phyloP scores from a whole-genome alignment of 2,329 filamentous ascomycete genomes.

The Neocatenulostroma microsporum region DNA sequence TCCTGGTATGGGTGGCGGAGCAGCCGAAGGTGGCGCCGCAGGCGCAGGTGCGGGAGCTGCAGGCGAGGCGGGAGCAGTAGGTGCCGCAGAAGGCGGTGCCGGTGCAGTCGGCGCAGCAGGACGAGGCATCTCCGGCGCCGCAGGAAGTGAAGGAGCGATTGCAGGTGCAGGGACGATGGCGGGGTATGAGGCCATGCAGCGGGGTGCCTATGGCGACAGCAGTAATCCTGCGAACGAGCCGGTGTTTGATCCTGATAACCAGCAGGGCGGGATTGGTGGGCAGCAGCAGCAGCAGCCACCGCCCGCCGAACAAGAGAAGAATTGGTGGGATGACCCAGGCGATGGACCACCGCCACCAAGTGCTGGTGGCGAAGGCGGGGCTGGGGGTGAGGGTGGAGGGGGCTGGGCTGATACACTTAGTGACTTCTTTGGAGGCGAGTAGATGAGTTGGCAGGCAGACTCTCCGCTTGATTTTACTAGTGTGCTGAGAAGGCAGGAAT shows the following conservation, averaged over 20 bases:
- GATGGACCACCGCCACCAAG: conserved; percentile 24
- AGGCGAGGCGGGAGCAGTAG: conserved; percentile 32
- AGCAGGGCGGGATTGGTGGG: conserved; percentile 1
- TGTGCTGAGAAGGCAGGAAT: too few species aligned
- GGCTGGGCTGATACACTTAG: conserved; percentile 18
- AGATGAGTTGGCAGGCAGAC: too few species aligned
- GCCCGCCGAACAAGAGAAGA: conserved; percentile 6
- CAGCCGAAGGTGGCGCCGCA: conserved; percentile 33
- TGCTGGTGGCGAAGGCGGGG: conserved; percentile 20
- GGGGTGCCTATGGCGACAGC: conserved; percentile 35
- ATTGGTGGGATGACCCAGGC: conserved; percentile 22
- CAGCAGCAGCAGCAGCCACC: conserved; percentile 2
- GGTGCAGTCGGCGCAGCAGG: conserved; percentile 35
- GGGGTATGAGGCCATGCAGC: conserved; percentile 56
- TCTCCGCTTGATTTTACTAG: too few species aligned
- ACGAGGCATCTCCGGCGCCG: conserved; percentile 11
- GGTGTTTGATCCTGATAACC: conserved; percentile 14
- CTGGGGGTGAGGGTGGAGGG: conserved; percentile 26
- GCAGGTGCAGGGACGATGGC: conserved; percentile 52
- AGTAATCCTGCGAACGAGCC: conserved; percentile 28
- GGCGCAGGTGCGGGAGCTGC: conserved; percentile 30
- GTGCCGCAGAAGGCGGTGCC: conserved; percentile 31
- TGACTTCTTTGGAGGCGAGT: conserved; percentile 19
- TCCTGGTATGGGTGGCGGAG: conserved; percentile 35
- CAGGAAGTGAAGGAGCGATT: conserved; percentile 29